These are phyloP conservation scores for Exserohilum turcica DNA, from an alignment of 2,329 filamentous ascomycete genomes.

Conservation along the genomic window DNA sequence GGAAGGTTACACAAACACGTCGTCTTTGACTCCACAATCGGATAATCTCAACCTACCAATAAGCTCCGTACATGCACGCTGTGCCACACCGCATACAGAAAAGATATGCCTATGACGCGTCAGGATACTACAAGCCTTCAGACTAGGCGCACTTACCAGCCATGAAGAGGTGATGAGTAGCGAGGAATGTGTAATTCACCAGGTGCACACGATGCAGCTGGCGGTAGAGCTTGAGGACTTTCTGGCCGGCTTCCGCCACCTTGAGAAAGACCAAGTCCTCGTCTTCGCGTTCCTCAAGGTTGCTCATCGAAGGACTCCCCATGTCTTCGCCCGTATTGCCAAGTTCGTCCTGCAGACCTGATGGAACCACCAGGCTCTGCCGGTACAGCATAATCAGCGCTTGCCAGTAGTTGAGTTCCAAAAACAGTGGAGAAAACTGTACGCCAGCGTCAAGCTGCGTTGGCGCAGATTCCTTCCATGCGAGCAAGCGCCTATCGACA, in stretches of 20 bases:
- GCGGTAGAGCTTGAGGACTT: conserved; percentile 86
- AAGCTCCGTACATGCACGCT: conserved; percentile 85
- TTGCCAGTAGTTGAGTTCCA: conserved; percentile 98
- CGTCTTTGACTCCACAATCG: neutral
- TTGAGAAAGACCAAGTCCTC: conserved; percentile 93
- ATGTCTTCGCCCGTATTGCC: conserved; percentile 62
- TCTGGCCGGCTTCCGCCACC: conserved; percentile 92
- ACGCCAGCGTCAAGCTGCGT: conserved; percentile 81
- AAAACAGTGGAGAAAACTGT: conserved; percentile 83
- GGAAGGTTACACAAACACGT: neutral
- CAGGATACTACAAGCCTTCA: conserved; percentile 13
- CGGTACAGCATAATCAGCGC: conserved; percentile 94
- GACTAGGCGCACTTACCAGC: conserved; percentile 64
- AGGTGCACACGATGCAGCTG: conserved; percentile 85
- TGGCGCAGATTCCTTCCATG: conserved; percentile 87
- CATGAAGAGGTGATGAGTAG: conserved; percentile 97
- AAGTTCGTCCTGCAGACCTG: conserved; percentile 80
- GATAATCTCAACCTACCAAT: conserved; percentile 64
- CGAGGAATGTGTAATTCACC: conserved; percentile 94
- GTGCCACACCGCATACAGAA: conserved; percentile 97
- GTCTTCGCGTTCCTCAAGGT: conserved; percentile 72
- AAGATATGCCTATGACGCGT: conserved; percentile 69
- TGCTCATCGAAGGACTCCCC: conserved; percentile 64
- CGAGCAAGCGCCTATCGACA: conserved; percentile 78
- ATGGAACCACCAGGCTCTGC: conserved; percentile 84